phyloP scores from a whole-genome alignment of 345 rosid species.

The Aquilaria yunnanensis region DNA sequence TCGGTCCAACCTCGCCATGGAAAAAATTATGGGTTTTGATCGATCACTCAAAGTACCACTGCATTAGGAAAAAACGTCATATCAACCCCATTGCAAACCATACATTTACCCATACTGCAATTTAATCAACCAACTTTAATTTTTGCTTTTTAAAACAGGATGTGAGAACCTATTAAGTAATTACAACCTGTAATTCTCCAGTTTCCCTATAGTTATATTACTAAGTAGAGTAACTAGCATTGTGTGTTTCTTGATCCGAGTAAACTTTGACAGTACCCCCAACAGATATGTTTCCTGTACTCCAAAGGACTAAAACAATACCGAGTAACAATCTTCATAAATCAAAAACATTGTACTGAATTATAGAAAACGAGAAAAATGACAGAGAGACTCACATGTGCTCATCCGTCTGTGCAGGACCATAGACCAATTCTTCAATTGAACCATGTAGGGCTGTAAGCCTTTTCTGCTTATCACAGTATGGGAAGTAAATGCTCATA shows the following conservation, averaged over 20 bases:
- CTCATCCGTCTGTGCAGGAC: conserved; percentile 71
- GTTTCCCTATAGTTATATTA: no score
- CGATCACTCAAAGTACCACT: conserved; percentile 73
- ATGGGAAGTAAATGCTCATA: conserved; percentile 90
- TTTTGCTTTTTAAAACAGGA: no score
- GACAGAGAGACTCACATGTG: conserved; percentile 53
- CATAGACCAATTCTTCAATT: conserved; percentile 70
- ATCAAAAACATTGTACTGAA: no score
- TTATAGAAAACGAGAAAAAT: background rate
- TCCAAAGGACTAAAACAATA: background rate
- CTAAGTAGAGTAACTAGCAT: background rate
- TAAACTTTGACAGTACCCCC: background rate
- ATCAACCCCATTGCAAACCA: conserved; percentile 11
- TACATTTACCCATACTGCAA: background rate
- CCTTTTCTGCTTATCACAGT: conserved; percentile 47
- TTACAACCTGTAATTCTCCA: no score
- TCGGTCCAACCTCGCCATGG: conserved; percentile 95
- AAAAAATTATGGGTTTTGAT: conserved; percentile 83
- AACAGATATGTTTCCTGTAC: background rate
- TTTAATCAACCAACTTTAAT: background rate
- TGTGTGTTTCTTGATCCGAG: no score
- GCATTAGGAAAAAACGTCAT: conserved; percentile 14
- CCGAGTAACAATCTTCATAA: no score
- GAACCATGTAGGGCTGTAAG: conserved; percentile 82
- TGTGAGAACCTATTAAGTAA: no score